Conservation (phyloP, 495 filamentous ascomycete species). For the Friedmanniomyces endolithicus region DNA sequence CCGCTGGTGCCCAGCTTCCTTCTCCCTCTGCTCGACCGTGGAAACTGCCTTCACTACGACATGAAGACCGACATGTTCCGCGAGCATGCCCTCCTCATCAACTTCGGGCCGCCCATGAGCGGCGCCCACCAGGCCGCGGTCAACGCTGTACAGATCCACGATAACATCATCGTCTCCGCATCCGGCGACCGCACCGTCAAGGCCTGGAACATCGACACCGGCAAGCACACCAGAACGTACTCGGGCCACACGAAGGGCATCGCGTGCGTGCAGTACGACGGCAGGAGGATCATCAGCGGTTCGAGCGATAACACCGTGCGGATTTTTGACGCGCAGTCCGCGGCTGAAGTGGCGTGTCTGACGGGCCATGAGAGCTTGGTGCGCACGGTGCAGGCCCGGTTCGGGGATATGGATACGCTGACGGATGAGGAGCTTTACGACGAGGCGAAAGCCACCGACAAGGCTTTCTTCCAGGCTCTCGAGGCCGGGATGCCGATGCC, state of each 20-base stretch:
- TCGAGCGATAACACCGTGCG: slow-evolving; percentile 92
- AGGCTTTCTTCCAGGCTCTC: slow-evolving; percentile 56
- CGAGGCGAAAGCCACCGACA: slow-evolving; percentile 61
- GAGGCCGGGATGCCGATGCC: slow-evolving; percentile 42
- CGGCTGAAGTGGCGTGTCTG: slow-evolving; percentile 77
- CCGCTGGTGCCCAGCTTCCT: slow-evolving; percentile 27
- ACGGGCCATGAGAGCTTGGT: slow-evolving; percentile 71
- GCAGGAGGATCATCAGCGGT: slow-evolving; percentile 88
- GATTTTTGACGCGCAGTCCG: slow-evolving; percentile 76
- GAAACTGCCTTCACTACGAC: slow-evolving; percentile 2
- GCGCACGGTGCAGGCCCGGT: slow-evolving; percentile 85
- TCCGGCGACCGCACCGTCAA: slow-evolving; percentile 87
- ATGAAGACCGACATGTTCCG: slow-evolving; percentile 10
- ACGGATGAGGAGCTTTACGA: slow-evolving; percentile 56
- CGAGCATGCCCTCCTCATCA: slow-evolving; percentile 66
- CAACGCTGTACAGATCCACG: slow-evolving; percentile 87
- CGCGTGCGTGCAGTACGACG: slow-evolving; percentile 93
- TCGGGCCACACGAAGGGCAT: slow-evolving; percentile 89
- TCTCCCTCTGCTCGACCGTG: slow-evolving; percentile 43
- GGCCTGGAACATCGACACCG: slow-evolving; percentile 80
- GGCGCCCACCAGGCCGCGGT: slow-evolving; percentile 66
- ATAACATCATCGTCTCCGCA: slow-evolving; percentile 78
- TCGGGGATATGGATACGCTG: slow-evolving; percentile 67
- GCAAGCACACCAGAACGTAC: slow-evolving; percentile 60
- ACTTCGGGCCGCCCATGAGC: slow-evolving; percentile 39